Conservation (phyloP, 306 rosid genomes). For the Fragaria ananassa region DNA sequence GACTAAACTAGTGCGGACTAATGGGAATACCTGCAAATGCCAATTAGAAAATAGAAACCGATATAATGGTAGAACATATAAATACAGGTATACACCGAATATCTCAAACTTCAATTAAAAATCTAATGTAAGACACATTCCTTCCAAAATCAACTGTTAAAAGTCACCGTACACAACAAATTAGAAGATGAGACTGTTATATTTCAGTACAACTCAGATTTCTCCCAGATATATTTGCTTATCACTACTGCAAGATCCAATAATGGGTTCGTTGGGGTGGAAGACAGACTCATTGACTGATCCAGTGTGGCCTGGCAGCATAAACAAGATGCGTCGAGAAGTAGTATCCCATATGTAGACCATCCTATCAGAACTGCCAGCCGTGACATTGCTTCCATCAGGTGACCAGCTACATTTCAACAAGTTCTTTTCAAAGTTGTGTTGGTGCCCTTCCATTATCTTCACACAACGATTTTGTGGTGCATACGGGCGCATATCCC, state of each 20-base stretch:
- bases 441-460: constrained; percentile 92
- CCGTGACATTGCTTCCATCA: constrained; percentile 93
- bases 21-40: too few relatives aligned
- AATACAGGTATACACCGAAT: not conserved
- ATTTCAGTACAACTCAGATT: constrained; percentile 42
- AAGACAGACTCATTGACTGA: constrained; percentile 76
- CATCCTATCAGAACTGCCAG: constrained; percentile 96
- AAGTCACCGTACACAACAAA: not conserved
- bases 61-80: not conserved
- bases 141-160: not conserved
- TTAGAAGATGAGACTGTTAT: not conserved
- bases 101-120: not conserved
- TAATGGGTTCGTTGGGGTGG: constrained; percentile 76
- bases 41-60: not conserved
- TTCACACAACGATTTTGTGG: constrained; percentile 93
- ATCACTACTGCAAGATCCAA: constrained; percentile 90
- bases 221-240: constrained; percentile 87
- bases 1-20: too few relatives aligned
- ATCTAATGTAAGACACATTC: not conserved
- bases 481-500: constrained; percentile 99
- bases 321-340: constrained; percentile 76
- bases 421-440: constrained; percentile 84
- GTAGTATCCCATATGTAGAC: constrained; percentile 90
- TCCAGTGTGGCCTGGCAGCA: constrained; percentile 92
- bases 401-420: constrained; percentile 89